Evolutionary conservation across 495 filamentous ascomycete species (phyloP).

Genomic region (Penicillium herquei): DNA sequence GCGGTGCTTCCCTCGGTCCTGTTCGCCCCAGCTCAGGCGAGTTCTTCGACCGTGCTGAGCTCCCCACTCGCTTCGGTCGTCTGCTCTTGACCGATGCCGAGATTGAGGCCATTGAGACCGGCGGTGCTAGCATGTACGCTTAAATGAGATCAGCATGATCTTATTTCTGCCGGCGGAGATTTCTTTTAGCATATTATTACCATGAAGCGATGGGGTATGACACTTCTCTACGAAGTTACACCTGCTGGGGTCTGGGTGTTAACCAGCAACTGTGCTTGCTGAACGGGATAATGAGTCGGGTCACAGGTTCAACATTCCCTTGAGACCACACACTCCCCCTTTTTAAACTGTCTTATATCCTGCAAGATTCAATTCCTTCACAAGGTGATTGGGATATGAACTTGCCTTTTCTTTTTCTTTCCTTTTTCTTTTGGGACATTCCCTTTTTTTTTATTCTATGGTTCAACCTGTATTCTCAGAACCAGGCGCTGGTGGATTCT

Average conservation of each 20-base stretch:
- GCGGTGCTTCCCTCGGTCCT: constrained; percentile 69
- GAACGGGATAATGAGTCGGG: not conserved
- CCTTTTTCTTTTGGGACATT: constrained; percentile 12
- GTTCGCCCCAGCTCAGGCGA: constrained; percentile 69
- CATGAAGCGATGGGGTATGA: constrained; percentile 25
- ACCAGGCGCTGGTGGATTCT: constrained; percentile 44
- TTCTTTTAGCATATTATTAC: constrained; percentile 1
- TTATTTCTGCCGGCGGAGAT: constrained; percentile 17
- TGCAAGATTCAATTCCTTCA: constrained; percentile 1
- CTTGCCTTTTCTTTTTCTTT: constrained; percentile 13
- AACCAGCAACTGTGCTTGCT: constrained; percentile 8
- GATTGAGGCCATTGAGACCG: constrained; percentile 93
- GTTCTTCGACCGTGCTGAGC: constrained; percentile 85
- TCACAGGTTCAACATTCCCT: not conserved
- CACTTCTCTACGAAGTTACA: constrained; percentile 13
- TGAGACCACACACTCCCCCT: not conserved
- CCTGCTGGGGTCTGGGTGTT: constrained; percentile 5
- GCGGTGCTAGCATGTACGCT: constrained; percentile 70
- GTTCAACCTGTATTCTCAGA: constrained; percentile 12
- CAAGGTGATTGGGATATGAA: constrained; percentile 1
- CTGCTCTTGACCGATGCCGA: constrained; percentile 69
- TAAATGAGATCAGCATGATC: constrained; percentile 26
- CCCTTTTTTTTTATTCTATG: constrained; percentile 1
- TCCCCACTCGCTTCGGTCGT: constrained; percentile 79
- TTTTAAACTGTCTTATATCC: not conserved